Percentiles rank a stretch among this genome's conserved stretches.
phyloP scores from a whole-genome alignment of 1,139 yeast genomes.

The Taiozyma sp. region DNA sequence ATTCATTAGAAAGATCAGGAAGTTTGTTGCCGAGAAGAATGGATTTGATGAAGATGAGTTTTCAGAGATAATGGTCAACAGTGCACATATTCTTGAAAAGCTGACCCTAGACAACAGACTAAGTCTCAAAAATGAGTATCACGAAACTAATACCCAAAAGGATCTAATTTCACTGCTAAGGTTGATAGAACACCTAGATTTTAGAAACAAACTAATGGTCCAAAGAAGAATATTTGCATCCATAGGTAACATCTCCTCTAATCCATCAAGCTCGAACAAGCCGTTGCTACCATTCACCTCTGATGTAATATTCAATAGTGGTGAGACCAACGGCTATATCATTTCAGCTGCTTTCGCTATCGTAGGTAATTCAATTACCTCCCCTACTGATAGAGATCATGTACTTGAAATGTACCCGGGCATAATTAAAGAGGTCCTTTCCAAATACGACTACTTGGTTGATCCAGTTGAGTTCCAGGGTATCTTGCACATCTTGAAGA shows the following conservation, averaged over 20 bases:
- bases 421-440: conserved; percentile 9
- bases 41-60: conserved; percentile 21
- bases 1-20: conserved; percentile 7
- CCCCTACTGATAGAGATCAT: conserved; percentile 13
- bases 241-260: conserved; percentile 22
- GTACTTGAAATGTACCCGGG: conserved; percentile 15
- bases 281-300: neutral
- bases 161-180: conserved; percentile 6
- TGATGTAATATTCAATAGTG: neutral
- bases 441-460: conserved; percentile 14
- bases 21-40: conserved; percentile 1
- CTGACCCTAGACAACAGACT: conserved; percentile 14
- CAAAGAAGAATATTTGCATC: conserved; percentile 19
- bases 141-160: conserved; percentile 11
- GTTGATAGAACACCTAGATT: conserved; percentile 6
- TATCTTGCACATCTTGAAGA: conserved; percentile 19
- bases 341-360: conserved; percentile 19
- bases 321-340: conserved; percentile 19
- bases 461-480: conserved; percentile 25
- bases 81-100: conserved; percentile 14
- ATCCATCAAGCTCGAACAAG: conserved; percentile 15
- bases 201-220: conserved; percentile 15
- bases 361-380: conserved; percentile 23
- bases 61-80: conserved; percentile 13
- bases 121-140: conserved; percentile 8